Conservation (phyloP, 495 filamentous ascomycete species). For the Neurospora sublineolata region DNA sequence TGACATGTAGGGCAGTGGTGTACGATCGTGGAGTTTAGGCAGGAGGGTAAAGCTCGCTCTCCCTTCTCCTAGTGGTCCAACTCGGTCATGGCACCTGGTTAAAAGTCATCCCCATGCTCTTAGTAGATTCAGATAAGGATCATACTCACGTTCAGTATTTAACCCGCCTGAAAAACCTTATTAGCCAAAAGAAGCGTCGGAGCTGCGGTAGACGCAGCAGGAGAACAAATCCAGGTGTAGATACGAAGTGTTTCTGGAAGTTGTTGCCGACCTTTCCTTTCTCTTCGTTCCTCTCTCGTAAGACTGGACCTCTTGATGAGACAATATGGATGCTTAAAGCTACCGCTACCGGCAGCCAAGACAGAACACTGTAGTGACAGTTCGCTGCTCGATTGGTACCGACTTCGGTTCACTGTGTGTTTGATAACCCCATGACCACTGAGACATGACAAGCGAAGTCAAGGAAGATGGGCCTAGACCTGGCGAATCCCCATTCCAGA, state of each 20-base stretch:
- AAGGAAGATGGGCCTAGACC: background rate
- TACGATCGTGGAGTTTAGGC: background rate
- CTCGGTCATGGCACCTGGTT: background rate
- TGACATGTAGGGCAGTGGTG: background rate
- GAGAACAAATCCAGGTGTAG: background rate
- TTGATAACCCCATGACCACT: background rate
- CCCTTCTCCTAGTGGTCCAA: background rate
- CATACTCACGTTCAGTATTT: background rate
- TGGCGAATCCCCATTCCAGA: background rate
- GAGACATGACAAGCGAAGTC: background rate
- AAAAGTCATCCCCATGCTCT: background rate
- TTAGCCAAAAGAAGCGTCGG: background rate
- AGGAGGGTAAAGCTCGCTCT: background rate
- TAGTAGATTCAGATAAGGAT: background rate
- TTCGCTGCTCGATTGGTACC: background rate
- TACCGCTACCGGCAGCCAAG: background rate
- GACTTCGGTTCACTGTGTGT: background rate
- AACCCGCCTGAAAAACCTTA: background rate
- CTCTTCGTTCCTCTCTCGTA: background rate
- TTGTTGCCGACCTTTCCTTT: background rate
- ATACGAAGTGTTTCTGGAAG: background rate
- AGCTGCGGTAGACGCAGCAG: background rate
- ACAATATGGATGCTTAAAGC: background rate
- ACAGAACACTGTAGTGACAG: background rate
- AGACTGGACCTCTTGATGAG: background rate